Percentiles rank a stretch among this genome's conserved stretches.
phyloP scores from a whole-genome alignment of 352 stramenopile genomes.

The Globisporangium perplexum region DNA sequence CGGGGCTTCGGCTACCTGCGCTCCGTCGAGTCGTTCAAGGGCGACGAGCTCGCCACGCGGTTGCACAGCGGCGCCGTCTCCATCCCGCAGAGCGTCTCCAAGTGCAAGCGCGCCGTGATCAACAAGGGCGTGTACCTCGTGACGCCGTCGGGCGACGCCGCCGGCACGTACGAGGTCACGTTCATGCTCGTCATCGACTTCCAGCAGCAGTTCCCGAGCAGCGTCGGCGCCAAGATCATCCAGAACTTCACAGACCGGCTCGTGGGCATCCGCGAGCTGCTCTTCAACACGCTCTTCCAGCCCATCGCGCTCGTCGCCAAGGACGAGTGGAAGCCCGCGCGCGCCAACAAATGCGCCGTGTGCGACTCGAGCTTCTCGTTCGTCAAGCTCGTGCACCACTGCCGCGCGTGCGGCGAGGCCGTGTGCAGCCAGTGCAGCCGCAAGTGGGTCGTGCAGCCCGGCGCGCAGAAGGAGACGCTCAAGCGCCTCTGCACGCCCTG shows the following conservation, averaged over 20 bases:
- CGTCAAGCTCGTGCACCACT: slow-evolving; percentile 74
- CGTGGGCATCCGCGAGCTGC: slow-evolving; percentile 72
- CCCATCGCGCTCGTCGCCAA: slow-evolving; percentile 55
- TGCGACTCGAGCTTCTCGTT: slow-evolving; percentile 69
- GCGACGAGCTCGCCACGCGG: slow-evolving; percentile 66
- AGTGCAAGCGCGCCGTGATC: slow-evolving; percentile 82
- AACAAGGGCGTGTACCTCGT: slow-evolving; percentile 80
- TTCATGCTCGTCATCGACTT: slow-evolving; percentile 86
- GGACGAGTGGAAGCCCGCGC: slow-evolving; percentile 53
- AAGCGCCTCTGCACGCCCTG: slow-evolving; percentile 76
- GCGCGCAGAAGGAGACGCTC: slow-evolving; percentile 45
- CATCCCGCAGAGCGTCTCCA: slow-evolving; percentile 73
- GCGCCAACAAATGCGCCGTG: slow-evolving; percentile 54
- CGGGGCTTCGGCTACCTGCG: slow-evolving; percentile 76
- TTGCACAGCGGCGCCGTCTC: slow-evolving; percentile 54
- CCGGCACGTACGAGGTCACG: slow-evolving; percentile 67
- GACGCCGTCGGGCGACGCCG: slow-evolving; percentile 21
- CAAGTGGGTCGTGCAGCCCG: slow-evolving; percentile 75
- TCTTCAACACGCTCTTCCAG: slow-evolving; percentile 83
- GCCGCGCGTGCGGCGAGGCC: slow-evolving; percentile 71
- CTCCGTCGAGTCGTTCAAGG: slow-evolving; percentile 78
- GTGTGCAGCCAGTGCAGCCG: slow-evolving; percentile 80
- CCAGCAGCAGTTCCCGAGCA: slow-evolving; percentile 66
- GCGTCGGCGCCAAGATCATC: slow-evolving; percentile 61
- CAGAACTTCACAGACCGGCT: slow-evolving; percentile 73